phyloP scores from a whole-genome alignment of 352 stramenopile species.

The Phytophthora ohioensis region DNA sequence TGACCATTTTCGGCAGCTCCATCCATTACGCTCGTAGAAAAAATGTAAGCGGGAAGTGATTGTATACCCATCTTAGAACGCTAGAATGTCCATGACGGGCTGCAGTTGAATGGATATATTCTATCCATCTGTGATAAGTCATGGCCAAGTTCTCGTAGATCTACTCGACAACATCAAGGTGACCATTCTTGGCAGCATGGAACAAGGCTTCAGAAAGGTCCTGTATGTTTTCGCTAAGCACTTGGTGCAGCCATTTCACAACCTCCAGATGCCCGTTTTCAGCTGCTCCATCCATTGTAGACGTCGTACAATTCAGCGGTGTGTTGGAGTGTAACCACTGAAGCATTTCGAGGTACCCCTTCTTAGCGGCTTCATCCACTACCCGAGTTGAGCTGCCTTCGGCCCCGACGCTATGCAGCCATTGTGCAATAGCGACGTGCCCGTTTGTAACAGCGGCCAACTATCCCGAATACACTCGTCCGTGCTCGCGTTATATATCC shows the following conservation, averaged over 20 bases:
- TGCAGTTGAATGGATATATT: too few species aligned
- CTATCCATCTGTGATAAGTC: neutral
- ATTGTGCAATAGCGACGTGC: neutral
- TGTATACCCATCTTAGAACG: neutral
- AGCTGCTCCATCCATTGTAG: slow-evolving; percentile 9
- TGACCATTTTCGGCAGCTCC: neutral
- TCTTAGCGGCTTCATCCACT: neutral
- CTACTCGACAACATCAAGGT: slow-evolving; percentile 2
- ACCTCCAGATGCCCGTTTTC: neutral
- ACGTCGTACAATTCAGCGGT: neutral
- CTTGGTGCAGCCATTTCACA: slow-evolving; percentile 6
- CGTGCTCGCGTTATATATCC: neutral
- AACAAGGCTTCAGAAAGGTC: neutral
- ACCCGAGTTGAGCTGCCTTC: neutral
- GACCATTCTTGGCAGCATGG: neutral
- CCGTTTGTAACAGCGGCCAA: neutral
- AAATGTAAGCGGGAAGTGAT: neutral
- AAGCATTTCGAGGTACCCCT: slow-evolving; percentile 5
- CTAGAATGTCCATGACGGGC: neutral
- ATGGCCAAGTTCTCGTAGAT: neutral
- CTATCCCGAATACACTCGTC: neutral
- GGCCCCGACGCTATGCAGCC: neutral
- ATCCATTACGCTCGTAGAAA: neutral
- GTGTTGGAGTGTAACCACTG: slow-evolving; percentile 7
- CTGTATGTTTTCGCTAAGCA: neutral